Evolutionary conservation across 352 stramenopile species (phyloP).

Genomic region (Phytophthora hibernalis): DNA sequence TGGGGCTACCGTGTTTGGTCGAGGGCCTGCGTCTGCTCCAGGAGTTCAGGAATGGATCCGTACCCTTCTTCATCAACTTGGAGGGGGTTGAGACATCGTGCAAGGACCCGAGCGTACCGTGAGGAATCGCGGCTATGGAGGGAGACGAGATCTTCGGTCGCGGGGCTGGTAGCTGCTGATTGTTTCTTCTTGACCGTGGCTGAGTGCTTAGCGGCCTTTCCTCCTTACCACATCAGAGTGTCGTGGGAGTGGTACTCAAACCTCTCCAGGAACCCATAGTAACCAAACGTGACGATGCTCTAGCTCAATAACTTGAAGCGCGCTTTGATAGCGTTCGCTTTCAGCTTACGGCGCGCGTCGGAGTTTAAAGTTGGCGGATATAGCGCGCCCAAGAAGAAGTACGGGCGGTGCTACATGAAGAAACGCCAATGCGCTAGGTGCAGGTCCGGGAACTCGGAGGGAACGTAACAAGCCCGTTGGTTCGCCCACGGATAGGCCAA

Average conservation of each 20-base stretch:
- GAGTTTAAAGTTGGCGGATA: background rate
- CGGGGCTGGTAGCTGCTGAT: too few relatives aligned
- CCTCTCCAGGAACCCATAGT: background rate
- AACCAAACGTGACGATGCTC: background rate
- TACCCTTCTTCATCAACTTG: too few relatives aligned
- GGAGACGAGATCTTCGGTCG: too few relatives aligned
- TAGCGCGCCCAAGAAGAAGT: conserved; percentile 1
- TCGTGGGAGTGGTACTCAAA: background rate
- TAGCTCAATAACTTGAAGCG: background rate
- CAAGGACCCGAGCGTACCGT: too few relatives aligned
- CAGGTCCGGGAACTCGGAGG: background rate
- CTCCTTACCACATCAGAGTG: background rate
- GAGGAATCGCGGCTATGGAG: too few relatives aligned
- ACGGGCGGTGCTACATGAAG: background rate
- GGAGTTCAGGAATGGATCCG: too few relatives aligned
- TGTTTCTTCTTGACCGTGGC: too few relatives aligned
- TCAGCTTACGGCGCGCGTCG: background rate
- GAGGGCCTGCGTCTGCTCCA: too few relatives aligned
- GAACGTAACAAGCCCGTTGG: conserved; percentile 6
- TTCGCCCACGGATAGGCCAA: background rate
- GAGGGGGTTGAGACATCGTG: too few relatives aligned
- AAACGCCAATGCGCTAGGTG: background rate
- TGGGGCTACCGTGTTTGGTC: too few relatives aligned
- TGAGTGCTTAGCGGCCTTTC: background rate
- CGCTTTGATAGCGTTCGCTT: background rate